Percentiles rank a stretch among this genome's conserved stretches.
These are phyloP conservation scores for Solanum pennellii DNA, from an alignment of 257 asterid genomes.

Conservation along the genomic window DNA sequence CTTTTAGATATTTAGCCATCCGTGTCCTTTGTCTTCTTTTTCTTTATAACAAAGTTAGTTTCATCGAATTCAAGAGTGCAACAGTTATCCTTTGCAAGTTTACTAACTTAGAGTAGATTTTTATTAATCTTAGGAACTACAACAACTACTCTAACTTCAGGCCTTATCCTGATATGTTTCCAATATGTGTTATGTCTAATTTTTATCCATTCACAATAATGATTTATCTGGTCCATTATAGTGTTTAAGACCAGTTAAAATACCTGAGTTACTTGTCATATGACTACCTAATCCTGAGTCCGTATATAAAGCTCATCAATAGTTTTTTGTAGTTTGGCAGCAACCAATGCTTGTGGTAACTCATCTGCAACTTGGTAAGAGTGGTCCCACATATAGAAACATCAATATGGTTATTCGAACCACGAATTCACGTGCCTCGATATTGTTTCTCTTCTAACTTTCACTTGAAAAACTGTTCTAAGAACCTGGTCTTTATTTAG, in stretches of 20 bases:
- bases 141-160: not conserved
- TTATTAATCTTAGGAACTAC: not conserved
- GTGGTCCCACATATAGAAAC: not conserved
- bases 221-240: not conserved
- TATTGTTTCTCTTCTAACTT: not conserved
- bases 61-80: not conserved
- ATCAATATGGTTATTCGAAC: not conserved
- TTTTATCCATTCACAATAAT: not conserved
- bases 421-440: not conserved
- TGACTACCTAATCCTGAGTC: not conserved
- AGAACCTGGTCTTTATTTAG: not conserved
- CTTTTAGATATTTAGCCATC: not conserved
- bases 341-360: not conserved
- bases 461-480: not conserved
- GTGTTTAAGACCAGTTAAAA: too few species aligned
- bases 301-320: not conserved
- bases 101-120: not conserved
- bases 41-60: not conserved
- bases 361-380: not conserved
- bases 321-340: not conserved
- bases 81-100: not conserved
- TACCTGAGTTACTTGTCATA: not conserved
- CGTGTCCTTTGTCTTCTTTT: not conserved
- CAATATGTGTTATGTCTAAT: not conserved
- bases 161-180: not conserved